These are phyloP conservation scores for Rhizoctonia solani DNA, from an alignment of 1,284 basidiomycete genomes.

Conservation along the genomic window DNA sequence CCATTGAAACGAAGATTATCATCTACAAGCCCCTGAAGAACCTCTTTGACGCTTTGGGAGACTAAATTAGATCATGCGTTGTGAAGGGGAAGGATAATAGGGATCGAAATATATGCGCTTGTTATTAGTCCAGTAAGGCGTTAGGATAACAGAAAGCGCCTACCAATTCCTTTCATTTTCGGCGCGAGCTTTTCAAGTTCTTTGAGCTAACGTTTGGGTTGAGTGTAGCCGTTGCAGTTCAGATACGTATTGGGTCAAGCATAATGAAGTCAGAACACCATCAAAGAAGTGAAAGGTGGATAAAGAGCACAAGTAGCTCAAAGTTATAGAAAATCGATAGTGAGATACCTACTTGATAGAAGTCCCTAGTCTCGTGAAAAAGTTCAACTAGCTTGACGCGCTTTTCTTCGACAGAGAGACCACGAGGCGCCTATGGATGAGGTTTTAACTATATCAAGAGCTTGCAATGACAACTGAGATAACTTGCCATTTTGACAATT, in stretches of 20 bases:
- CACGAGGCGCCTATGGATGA: slow-evolving; percentile 47
- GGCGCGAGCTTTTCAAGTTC: slow-evolving; percentile 84
- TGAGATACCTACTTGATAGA: neutral
- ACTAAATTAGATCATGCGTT: slow-evolving; percentile 53
- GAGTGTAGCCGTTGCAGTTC: too few species aligned
- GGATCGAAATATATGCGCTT: neutral
- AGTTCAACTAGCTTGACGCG: slow-evolving; percentile 80
- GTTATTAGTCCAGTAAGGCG: neutral
- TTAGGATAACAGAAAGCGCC: slow-evolving; percentile 34
- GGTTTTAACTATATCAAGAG: too few species aligned
- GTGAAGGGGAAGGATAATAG: neutral
- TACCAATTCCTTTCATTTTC: slow-evolving; percentile 87
- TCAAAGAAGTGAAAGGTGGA: slow-evolving; percentile 46
- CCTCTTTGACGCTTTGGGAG: slow-evolving; percentile 85
- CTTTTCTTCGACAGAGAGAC: slow-evolving; percentile 79
- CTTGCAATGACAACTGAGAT: too few species aligned
- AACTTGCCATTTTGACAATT: too few species aligned
- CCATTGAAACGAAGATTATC: slow-evolving; percentile 79
- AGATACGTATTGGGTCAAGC: neutral
- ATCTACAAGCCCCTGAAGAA: slow-evolving; percentile 79
- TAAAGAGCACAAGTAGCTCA: neutral
- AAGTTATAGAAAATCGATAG: neutral
- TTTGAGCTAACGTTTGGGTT: slow-evolving; percentile 63
- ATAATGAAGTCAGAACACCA: neutral
- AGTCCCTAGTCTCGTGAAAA: slow-evolving; percentile 80